phyloP scores from a whole-genome alignment of 331 rosid species.

The Malus hybrid region DNA sequence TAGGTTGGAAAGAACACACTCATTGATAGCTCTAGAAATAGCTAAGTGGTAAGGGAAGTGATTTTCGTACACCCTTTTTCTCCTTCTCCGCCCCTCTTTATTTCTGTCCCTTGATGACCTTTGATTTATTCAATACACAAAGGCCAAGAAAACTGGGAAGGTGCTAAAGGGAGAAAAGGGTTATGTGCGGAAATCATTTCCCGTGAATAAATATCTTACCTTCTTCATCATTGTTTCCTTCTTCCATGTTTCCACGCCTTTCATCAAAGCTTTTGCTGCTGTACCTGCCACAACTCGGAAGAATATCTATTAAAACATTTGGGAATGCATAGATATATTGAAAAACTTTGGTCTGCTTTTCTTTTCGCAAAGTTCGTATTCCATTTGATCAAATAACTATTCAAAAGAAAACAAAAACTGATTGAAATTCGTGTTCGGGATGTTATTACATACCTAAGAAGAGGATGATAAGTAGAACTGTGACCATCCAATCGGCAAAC shows the following conservation, averaged over 20 bases:
- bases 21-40: not conserved
- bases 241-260: constrained; percentile 69
- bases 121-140: no score
- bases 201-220: constrained; percentile 22
- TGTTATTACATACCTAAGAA: constrained; percentile 36
- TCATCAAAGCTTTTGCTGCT: constrained; percentile 60
- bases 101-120: no score
- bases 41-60: no score
- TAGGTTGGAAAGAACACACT: constrained; percentile 3
- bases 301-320: not conserved
- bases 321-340: not conserved
- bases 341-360: no score
- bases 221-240: constrained; percentile 58
- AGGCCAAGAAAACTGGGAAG: no score
- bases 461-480: constrained; percentile 67
- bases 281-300: constrained; percentile 37
- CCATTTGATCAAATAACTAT: no score
- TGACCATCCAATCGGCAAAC: constrained; percentile 89
- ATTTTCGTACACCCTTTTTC: no score
- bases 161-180: no score
- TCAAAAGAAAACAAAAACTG: no score
- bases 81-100: no score
- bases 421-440: not conserved
- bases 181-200: no score
- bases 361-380: no score